Conservation (phyloP, 352 stramenopile species). For the Pythium sukuiense region DNA sequence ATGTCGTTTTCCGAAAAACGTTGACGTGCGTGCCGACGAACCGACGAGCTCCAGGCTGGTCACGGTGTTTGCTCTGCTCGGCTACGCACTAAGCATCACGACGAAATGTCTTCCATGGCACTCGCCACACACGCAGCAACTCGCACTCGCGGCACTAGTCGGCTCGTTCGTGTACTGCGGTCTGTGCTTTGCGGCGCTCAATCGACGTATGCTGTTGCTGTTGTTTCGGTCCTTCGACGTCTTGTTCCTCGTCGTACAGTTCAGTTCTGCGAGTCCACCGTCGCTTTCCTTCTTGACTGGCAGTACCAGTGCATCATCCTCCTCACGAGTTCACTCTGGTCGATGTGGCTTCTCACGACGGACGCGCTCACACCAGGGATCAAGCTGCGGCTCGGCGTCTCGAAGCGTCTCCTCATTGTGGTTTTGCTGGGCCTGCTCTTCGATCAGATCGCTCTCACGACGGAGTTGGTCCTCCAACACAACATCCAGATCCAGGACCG, state of each 20-base stretch:
- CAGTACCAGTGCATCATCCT: background rate
- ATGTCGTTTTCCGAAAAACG: background rate
- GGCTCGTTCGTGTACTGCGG: slow-evolving; percentile 9
- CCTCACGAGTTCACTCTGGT: slow-evolving; percentile 13
- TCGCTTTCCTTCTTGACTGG: slow-evolving; percentile 27
- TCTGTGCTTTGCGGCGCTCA: background rate
- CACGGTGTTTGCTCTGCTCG: background rate
- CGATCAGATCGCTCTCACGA: background rate
- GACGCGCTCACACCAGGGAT: slow-evolving; percentile 24
- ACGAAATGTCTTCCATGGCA: background rate
- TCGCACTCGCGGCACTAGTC: background rate
- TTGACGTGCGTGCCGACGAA: background rate
- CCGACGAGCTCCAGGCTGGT: background rate
- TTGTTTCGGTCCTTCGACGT: slow-evolving; percentile 27
- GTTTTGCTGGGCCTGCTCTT: slow-evolving; percentile 3
- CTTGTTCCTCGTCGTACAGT: slow-evolving; percentile 24
- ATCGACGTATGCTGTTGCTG: background rate
- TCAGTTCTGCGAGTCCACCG: slow-evolving; percentile 8
- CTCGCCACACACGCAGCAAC: background rate
- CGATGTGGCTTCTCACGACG: slow-evolving; percentile 18
- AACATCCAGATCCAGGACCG: slow-evolving; percentile 11
- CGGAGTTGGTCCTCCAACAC: slow-evolving; percentile 15
- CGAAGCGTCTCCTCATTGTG: background rate
- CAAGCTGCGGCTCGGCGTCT: slow-evolving; percentile 15
- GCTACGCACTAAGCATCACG: background rate